These are phyloP conservation scores for Bullera alba DNA, from an alignment of 768 basidiomycete genomes.

Conservation along the genomic window DNA sequence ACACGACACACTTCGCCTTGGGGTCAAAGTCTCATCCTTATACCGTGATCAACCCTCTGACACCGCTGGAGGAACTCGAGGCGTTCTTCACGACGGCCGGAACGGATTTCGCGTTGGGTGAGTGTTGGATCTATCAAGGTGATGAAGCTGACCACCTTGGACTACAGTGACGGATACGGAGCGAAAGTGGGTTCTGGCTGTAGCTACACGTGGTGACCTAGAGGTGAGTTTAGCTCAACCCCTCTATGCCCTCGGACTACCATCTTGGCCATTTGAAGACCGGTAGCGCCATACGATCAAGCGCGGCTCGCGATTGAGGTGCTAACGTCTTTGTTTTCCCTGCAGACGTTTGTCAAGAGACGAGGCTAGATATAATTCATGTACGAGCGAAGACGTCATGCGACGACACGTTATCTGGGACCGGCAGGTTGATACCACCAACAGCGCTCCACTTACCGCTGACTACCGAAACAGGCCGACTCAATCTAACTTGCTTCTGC, in stretches of 20 bases:
- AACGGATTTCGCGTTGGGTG: slow-evolving; percentile 36
- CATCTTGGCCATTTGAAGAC: no score
- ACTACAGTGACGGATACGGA: slow-evolving; percentile 67
- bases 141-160: neutral
- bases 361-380: slow-evolving; percentile 28
- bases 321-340: no score
- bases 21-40: slow-evolving; percentile 37
- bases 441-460: no score
- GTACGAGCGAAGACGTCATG: neutral
- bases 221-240: slow-evolving; percentile 44
- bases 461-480: no score
- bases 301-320: no score
- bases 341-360: slow-evolving; percentile 37
- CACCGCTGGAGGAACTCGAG: slow-evolving; percentile 73
- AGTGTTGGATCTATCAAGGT: neutral
- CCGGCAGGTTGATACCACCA: no score
- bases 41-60: slow-evolving; percentile 65
- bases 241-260: no score
- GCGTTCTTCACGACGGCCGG: slow-evolving; percentile 53
- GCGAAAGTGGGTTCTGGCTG: slow-evolving; percentile 45
- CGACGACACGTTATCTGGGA: neutral
- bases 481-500: no score
- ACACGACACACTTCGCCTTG: slow-evolving; percentile 40
- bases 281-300: no score
- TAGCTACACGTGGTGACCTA: slow-evolving; percentile 41